These are phyloP conservation scores for Cocos nucifera DNA, from an alignment of 176 grass and related monocot species.

Conservation along the genomic window DNA sequence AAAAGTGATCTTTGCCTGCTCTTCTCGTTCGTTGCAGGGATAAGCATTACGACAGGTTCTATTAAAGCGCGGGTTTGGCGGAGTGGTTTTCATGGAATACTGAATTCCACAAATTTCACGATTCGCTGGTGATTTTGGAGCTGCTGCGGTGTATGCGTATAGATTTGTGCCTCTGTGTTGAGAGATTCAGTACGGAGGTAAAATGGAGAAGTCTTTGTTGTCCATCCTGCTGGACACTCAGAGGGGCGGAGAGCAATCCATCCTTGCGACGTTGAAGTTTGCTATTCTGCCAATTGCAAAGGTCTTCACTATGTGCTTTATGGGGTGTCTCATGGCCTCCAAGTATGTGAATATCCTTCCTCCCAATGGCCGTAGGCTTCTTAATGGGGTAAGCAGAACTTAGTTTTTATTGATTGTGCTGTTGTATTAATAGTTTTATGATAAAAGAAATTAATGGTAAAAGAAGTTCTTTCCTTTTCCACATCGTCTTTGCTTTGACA, in stretches of 20 bases:
- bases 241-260: slow-evolving; percentile 42
- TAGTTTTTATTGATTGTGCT: background rate
- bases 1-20: too few relatives aligned
- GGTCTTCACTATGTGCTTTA: slow-evolving; percentile 97
- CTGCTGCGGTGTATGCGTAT: too few relatives aligned
- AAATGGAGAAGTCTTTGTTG: slow-evolving; percentile 66
- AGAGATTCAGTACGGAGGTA: background rate
- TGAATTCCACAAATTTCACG: too few relatives aligned
- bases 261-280: slow-evolving; percentile 66
- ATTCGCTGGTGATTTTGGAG: too few relatives aligned
- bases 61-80: too few relatives aligned
- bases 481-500: too few relatives aligned
- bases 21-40: too few relatives aligned
- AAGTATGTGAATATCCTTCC: slow-evolving; percentile 91
- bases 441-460: too few relatives aligned
- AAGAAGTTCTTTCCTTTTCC: too few relatives aligned
- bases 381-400: slow-evolving; percentile 67
- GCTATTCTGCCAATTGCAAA: slow-evolving; percentile 89
- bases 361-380: slow-evolving; percentile 81
- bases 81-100: too few relatives aligned
- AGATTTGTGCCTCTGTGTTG: too few relatives aligned
- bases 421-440: slow-evolving; percentile 6
- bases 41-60: too few relatives aligned
- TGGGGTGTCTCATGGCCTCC: slow-evolving; percentile 96
- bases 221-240: slow-evolving; percentile 38